Evolutionary conservation across 352 stramenopile genomes (phyloP).

Genomic region (Globisporangium okanoganense): DNA sequence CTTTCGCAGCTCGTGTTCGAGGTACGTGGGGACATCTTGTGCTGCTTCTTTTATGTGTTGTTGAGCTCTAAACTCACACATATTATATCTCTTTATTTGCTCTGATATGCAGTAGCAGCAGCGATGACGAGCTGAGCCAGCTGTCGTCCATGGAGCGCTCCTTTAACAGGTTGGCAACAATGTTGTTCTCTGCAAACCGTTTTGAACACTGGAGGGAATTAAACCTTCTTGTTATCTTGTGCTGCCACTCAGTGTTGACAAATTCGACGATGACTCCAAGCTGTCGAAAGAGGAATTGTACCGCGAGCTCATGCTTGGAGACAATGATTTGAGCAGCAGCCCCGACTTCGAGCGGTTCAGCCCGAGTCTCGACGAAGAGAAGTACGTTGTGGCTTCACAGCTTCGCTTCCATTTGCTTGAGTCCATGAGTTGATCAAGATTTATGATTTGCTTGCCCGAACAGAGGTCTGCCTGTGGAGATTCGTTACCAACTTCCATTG

Average conservation of each 20-base stretch:
- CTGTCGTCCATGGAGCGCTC: conserved; percentile 64
- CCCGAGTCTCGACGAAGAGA: conserved; percentile 70
- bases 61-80: not conserved
- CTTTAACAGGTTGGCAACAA: conserved; percentile 39
- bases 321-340: conserved; percentile 60
- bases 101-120: conserved; percentile 34
- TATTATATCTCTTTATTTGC: not conserved
- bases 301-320: conserved; percentile 50
- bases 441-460: conserved; percentile 5
- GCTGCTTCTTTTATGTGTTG: not conserved
- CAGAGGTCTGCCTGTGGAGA: conserved; percentile 70
- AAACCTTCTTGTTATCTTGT: not conserved
- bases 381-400: conserved; percentile 18
- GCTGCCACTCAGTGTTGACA: conserved; percentile 26
- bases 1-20: conserved; percentile 43
- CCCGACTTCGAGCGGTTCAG: conserved; percentile 69
- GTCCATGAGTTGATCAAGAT: not conserved
- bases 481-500: conserved; percentile 79
- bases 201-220: not conserved
- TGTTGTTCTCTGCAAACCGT: not conserved
- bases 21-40: conserved; percentile 19
- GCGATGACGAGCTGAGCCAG: conserved; percentile 76
- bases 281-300: conserved; percentile 61
- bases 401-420: not conserved
- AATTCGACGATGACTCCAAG: conserved; percentile 47